These are phyloP conservation scores for Citropsis articulata DNA, from an alignment of 345 rosid genomes.

Conservation along the genomic window DNA sequence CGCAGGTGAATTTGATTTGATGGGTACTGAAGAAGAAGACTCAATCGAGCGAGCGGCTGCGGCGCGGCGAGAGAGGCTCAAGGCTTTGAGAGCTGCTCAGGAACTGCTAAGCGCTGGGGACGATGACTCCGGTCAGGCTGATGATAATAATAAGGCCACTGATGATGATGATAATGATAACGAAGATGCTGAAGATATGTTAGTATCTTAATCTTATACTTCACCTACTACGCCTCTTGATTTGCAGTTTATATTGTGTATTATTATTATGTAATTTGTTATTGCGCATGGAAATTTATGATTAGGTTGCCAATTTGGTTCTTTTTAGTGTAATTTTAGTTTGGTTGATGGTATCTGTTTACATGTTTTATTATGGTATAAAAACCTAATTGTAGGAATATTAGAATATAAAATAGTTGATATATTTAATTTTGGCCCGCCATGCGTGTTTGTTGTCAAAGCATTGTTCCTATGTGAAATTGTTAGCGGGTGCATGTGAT, in stretches of 20 bases:
- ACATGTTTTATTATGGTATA: background rate
- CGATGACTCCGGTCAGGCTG: conserved; percentile 32
- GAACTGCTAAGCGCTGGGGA: conserved; percentile 52
- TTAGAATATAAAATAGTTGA: background rate
- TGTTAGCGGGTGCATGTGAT: background rate
- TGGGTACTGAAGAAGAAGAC: conserved; percentile 57
- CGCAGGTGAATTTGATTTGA: conserved; percentile 5
- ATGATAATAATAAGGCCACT: conserved; percentile 21
- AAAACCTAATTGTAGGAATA: background rate
- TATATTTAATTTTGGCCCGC: background rate
- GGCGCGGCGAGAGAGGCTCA: conserved; percentile 72
- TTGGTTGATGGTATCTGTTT: background rate
- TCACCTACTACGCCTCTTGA: background rate
- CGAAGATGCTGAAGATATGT: conserved; percentile 19
- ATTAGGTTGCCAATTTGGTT: background rate
- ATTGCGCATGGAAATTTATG: background rate
- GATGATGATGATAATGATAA: background rate
- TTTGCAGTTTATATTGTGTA: background rate
- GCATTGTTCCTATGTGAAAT: background rate
- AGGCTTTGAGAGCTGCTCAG: conserved; percentile 74
- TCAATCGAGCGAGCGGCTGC: conserved; percentile 70
- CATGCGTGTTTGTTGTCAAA: background rate
- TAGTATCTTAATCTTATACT: background rate
- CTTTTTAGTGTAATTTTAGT: background rate
- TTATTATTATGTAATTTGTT: background rate